Evolutionary conservation across 1,139 yeast genomes (phyloP), one percentile per base, ranked within the genome.

Genomic region (Starmera stellimalicola): DNA sequence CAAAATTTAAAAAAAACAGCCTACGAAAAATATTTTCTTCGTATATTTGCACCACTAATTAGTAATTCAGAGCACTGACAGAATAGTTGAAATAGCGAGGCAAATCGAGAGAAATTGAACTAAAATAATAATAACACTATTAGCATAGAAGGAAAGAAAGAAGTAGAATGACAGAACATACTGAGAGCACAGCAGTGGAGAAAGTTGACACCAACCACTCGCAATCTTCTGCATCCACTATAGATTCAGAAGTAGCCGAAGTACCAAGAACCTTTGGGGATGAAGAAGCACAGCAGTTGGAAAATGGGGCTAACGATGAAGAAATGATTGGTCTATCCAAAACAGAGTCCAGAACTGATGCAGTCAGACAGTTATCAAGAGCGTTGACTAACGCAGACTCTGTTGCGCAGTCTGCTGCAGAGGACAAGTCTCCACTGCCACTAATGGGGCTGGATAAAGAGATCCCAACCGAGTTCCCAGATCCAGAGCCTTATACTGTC

Each of bases 371-470:
- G 17, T 18, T 45, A 18, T 43, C 48, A 4, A 31, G 48, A 16
- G 39, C 35, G 1, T 20, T 45, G 23, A 45, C 48, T 2, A 31
- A 35, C 18, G 29, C 36, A n/a, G 29, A 31, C 10, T 32, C 39
- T 2, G 35, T 44, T 1, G 33, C 38, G 3, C 39, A 38, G 9
- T 50, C 40, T 3, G 57, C 54, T 5, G 54, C 55, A 20, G 55
- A 55, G 36, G 53, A 55, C 19, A 53, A 52, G 35, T 42, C 57
- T 1, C 58, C 65, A 14, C 46, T 65, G 14, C 67, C 69, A 15
- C 52, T 55, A 25, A 76, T 77, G 81, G 84, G 84, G 22, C 70
- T 69, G 15, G 70, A 65, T 18, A 64, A 73, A 46, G 65, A 62
- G 4, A 65, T 61, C 39, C 83, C 83, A 3, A 69, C 73, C 8